Evolutionary conservation across 73 alveolate genomes (phyloP), one percentile per base, ranked within the genome.

Genomic region (Stentor coeruleus): DNA sequence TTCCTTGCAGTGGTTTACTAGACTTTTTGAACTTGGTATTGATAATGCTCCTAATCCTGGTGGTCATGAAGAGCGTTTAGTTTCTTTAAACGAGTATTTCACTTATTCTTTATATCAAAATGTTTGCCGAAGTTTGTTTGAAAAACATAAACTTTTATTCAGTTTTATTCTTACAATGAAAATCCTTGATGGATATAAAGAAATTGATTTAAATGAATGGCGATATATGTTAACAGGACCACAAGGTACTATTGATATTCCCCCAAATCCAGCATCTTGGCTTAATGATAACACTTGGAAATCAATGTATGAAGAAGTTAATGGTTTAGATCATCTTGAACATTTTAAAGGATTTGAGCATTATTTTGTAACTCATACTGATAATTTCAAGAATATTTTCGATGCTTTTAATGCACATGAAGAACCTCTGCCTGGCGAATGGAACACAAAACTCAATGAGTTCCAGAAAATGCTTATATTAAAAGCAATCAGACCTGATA

Each of bases 111-210:
- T 98, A 74, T 98, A 98, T 82, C 99, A 98, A 83, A 96, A 97
- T 84, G 98, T 98, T 15, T 98, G 99, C 86, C 85, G 98, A 88
- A 93, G 99, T 42, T 89, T 97, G 77, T 97, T 97, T 83, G 99
- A 98, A 83, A 93, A 95, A 86, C 99, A 98, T 92, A 98, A 98
- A 89, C 93, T 98, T 39, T 95, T 98, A 28, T 98, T 98, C 89
- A 96, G 99, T 73, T 95, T 97, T 91, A 91, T 98, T 35, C 89
- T 98, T 57, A 91, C 99, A 76, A 91, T 91, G 75, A 92, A 96
- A 84, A 93, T 98, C 49, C 87, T 95, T 66, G 88, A 87, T 87
- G 98, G 99, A 35, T 86, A 84, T 26, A 87, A 92, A 36, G 39
- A 77, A 58, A 58, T 91, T 85, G 93, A 88, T 81, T 88, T 81